These are phyloP conservation scores for Yamadazyma jaroonii DNA, from an alignment of 1,139 yeast species.

Conservation along the genomic window DNA sequence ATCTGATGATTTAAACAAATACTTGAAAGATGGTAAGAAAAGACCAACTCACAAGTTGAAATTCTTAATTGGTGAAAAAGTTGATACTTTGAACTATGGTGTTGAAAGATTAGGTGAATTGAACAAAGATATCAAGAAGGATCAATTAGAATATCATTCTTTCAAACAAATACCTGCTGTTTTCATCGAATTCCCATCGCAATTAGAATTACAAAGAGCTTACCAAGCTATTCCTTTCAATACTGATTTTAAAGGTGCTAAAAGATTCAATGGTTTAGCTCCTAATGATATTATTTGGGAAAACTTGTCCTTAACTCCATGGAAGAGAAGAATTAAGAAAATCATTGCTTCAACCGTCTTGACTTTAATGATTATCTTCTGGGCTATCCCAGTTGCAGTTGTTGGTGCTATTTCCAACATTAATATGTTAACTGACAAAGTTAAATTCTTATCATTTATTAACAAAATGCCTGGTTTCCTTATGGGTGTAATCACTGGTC, in stretches of 20 bases:
- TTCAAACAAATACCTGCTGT: conserved; percentile 65
- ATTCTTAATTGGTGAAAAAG: conserved; percentile 70
- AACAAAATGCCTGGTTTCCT: conserved; percentile 62
- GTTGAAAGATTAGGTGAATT: conserved; percentile 64
- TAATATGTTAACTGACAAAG: conserved; percentile 61
- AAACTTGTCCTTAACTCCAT: conserved; percentile 51
- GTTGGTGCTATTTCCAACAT: conserved; percentile 92
- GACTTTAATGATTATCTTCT: conserved; percentile 64
- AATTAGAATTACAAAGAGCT: conserved; percentile 88
- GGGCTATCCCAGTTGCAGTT: conserved; percentile 95
- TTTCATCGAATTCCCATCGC: conserved; percentile 82
- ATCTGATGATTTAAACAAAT: conserved; percentile 53
- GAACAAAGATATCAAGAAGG: conserved; percentile 58
- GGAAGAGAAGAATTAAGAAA: conserved; percentile 39
- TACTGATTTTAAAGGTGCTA: conserved; percentile 59
- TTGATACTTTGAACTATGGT: conserved; percentile 75
- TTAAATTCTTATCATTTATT: conserved; percentile 71
- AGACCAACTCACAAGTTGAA: conserved; percentile 66
- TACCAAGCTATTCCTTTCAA: conserved; percentile 74
- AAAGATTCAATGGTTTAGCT: conserved; percentile 56
- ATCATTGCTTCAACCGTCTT: conserved; percentile 42
- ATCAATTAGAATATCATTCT: conserved; percentile 50
- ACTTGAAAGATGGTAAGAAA: conserved; percentile 57
- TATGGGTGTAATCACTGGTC: conserved; percentile 80
- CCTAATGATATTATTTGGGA: conserved; percentile 87